Conservation (phyloP, 2,329 filamentous ascomycete species). For the Fusarium subtropicale region DNA sequence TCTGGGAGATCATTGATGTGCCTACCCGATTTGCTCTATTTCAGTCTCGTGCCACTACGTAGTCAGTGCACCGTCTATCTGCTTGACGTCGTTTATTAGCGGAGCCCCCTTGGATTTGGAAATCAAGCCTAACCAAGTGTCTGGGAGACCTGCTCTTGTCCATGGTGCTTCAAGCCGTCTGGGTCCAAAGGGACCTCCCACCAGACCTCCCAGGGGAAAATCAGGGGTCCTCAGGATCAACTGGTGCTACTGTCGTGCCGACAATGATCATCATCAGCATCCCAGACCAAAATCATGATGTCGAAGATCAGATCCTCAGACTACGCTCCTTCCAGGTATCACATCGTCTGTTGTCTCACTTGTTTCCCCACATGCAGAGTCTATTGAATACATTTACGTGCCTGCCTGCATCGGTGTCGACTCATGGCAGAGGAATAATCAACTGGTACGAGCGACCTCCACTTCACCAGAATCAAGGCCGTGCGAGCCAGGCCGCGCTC, state of each 20-base stretch:
- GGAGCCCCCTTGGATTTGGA: constrained; percentile 17
- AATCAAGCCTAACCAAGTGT: neutral
- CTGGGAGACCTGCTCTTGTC: constrained; percentile 6
- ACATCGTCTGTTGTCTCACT: constrained; percentile 27
- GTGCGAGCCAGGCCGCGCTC: constrained; percentile 38
- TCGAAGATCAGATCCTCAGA: constrained; percentile 2
- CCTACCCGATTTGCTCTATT: constrained; percentile 30
- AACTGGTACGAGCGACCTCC: constrained; percentile 30
- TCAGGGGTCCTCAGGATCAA: constrained; percentile 30
- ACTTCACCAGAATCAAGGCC: constrained; percentile 16
- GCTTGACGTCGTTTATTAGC: constrained; percentile 35
- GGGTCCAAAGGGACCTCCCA: constrained; percentile 18
- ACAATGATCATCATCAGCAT: constrained; percentile 31
- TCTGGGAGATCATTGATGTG: constrained; percentile 33
- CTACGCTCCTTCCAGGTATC: constrained; percentile 2
- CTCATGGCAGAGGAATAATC: constrained; percentile 29
- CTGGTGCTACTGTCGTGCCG: constrained; percentile 29
- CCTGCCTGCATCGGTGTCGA: constrained; percentile 16
- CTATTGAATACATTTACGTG: constrained; percentile 17
- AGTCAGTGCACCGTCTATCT: constrained; percentile 36
- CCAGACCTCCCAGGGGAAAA: constrained; percentile 32
- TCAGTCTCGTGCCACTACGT: constrained; percentile 28
- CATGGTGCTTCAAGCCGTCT: constrained; percentile 10
- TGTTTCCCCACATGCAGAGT: constrained; percentile 18
- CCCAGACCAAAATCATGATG: constrained; percentile 10